Conservation (phyloP, 2,329 filamentous ascomycete genomes). For the Xylariaceae sp. region DNA sequence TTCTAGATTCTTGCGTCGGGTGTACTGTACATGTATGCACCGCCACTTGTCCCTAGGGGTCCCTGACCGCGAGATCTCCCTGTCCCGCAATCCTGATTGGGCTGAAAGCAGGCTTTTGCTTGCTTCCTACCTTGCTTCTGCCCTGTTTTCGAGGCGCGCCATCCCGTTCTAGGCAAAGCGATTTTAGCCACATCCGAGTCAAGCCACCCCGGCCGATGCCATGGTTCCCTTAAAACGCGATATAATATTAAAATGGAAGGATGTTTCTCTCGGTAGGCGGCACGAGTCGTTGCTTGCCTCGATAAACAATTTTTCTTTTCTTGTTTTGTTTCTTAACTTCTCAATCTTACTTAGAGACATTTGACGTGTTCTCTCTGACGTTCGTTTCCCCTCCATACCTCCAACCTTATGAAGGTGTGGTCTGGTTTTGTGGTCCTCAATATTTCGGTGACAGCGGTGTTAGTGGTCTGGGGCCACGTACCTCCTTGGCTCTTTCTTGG, state of each 20-base stretch:
- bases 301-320: slow-evolving; percentile 1
- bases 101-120: neutral
- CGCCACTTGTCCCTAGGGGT: slow-evolving; percentile 23
- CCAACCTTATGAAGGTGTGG: too few relatives aligned
- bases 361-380: neutral
- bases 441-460: neutral
- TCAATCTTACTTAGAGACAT: neutral
- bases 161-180: slow-evolving; percentile 9
- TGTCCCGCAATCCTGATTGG: slow-evolving; percentile 6
- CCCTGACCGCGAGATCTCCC: slow-evolving; percentile 8
- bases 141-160: slow-evolving; percentile 26
- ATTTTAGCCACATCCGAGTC: slow-evolving; percentile 31
- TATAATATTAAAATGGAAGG: slow-evolving; percentile 21
- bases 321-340: neutral
- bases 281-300: slow-evolving; percentile 3
- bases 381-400: too few relatives aligned
- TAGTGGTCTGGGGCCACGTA: slow-evolving; percentile 13
- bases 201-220: slow-evolving; percentile 25
- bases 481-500: slow-evolving; percentile 5
- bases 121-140: slow-evolving; percentile 19
- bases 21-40: slow-evolving; percentile 27
- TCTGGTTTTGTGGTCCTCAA: neutral
- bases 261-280: slow-evolving; percentile 5
- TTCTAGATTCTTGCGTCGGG: too few relatives aligned
- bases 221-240: slow-evolving; percentile 22